Percentiles rank a stretch among this genome's conserved stretches.
These are phyloP conservation scores for Thermoascus crustaceus DNA, from an alignment of 2,329 filamentous ascomycete genomes.

Conservation along the genomic window DNA sequence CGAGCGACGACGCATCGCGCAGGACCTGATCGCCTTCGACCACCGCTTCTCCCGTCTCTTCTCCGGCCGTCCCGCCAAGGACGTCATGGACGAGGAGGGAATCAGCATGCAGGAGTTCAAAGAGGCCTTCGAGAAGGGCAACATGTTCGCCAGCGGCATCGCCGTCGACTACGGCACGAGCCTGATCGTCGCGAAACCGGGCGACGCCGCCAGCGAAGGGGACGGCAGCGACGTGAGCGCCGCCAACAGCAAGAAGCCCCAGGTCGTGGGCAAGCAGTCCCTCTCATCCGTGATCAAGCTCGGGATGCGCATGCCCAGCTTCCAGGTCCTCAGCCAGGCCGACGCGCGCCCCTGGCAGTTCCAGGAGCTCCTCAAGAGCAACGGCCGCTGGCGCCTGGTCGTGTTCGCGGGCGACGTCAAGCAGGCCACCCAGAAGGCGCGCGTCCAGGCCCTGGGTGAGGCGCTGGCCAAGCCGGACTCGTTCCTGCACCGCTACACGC, in stretches of 20 bases:
- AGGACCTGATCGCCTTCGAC: constrained; percentile 59
- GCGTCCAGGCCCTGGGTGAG: constrained; percentile 42
- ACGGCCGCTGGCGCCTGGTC: constrained; percentile 31
- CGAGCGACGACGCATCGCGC: constrained; percentile 52
- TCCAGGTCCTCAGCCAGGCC: constrained; percentile 27
- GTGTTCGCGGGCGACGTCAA: constrained; percentile 56
- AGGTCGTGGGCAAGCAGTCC: constrained; percentile 14
- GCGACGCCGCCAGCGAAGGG: constrained; percentile 36
- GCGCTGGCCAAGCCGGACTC: constrained; percentile 28
- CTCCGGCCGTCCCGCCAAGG: constrained; percentile 50
- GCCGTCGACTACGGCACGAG: constrained; percentile 53
- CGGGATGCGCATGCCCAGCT: constrained; percentile 27
- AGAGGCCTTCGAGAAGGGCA: constrained; percentile 51
- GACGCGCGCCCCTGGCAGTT: constrained; percentile 34
- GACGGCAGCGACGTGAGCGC: constrained; percentile 40
- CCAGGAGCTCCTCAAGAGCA: constrained; percentile 26
- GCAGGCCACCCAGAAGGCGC: constrained; percentile 33
- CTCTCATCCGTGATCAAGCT: constrained; percentile 22
- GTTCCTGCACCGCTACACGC: constrained; percentile 42
- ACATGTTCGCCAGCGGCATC: constrained; percentile 51
- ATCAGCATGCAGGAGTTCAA: constrained; percentile 58
- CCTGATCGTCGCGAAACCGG: constrained; percentile 48
- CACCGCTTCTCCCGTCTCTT: constrained; percentile 51
- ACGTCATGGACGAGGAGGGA: constrained; percentile 52
- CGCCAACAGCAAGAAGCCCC: constrained; percentile 9